These are phyloP conservation scores for Nakazawaea laoshanensis DNA, from an alignment of 805 yeast species.

Conservation along the genomic window DNA sequence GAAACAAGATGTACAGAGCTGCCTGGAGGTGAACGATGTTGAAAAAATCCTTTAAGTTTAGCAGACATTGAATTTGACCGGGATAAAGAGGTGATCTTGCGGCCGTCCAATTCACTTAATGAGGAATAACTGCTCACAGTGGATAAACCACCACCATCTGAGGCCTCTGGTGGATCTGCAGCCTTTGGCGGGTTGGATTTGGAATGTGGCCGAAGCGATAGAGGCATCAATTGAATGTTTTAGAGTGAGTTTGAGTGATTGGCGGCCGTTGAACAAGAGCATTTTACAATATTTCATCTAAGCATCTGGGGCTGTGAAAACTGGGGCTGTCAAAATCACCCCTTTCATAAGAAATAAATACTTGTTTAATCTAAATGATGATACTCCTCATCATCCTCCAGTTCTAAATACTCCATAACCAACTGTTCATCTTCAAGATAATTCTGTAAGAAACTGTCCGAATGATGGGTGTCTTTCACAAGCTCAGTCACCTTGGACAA, in stretches of 20 bases:
- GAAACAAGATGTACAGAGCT: too few species aligned
- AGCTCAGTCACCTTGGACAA: slow-evolving; percentile 39
- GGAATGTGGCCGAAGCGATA: neutral
- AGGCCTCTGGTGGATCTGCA: neutral
- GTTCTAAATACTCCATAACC: slow-evolving; percentile 13
- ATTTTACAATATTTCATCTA: too few species aligned
- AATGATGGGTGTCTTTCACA: slow-evolving; percentile 31
- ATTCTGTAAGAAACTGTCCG: neutral
- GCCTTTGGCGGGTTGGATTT: neutral
- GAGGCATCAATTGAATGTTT: too few species aligned
- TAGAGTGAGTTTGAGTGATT: too few species aligned
- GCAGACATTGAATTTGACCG: slow-evolving; percentile 10
- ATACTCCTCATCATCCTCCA: slow-evolving; percentile 11
- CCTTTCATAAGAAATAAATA: too few species aligned
- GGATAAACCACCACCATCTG: slow-evolving; percentile 6
- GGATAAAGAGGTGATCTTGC: slow-evolving; percentile 5
- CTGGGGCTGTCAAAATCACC: too few species aligned
- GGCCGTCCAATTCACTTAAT: slow-evolving; percentile 2
- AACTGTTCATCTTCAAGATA: slow-evolving; percentile 11
- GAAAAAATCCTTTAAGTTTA: slow-evolving; percentile 8
- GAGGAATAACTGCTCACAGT: slow-evolving; percentile 7
- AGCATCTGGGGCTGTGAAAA: too few species aligned
- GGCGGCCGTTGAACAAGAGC: too few species aligned
- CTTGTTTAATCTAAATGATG: too few species aligned
- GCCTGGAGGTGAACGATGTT: too few species aligned